Base-by-base conservation (phyloP, 441 rosid genomes). In the Pelargonium fulgidum region DNA sequence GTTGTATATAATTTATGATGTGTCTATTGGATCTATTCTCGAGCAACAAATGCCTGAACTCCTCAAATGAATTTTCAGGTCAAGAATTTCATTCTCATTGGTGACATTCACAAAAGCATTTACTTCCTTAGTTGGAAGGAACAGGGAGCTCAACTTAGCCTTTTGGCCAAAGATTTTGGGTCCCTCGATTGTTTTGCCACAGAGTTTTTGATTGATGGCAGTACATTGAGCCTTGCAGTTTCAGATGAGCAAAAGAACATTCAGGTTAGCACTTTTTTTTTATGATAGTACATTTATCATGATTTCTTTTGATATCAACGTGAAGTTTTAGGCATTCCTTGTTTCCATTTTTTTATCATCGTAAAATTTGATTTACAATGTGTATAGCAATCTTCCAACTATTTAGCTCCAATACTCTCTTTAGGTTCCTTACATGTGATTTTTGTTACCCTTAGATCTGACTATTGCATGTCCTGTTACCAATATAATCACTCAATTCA, bases 111-210 rank as follows among this genome's bases (percentile, higher is more conserved):
- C 81, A 86, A 89, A 83, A 92, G 99, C 80, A 88, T 92, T 76
- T 89, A 90, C 83, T 94, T 94, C 78, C 94, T 94, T 70, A 90
- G 83, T 79, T 94, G 99, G 99, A 94, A 90, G 80, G 99, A 94
- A 81, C 93, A 92, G 79, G 99, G 97, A 66, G 87, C 99, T 76
- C 98, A 92, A 75, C 96, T 94, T 70, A 89, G 69, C 81, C 84
- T 92, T 80, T 77, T 94, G 84, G 97, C 98, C 71, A 94, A 94
- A 81, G 99, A 94, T 83, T 94, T 90, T 65, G 96, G 96, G 67
- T 87, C 94, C 36, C 94, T 94, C 26, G 99, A 94, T 84, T 92
- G 97, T 82, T 80, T 85, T 59, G 96, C 99, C 66, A 87, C 99
- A 1, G 99, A 92, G 83, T 94, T 94, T 85, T 80, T 94, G 81